phyloP scores from a whole-genome alignment of 176 grass and related monocot species.

The Zoysia japonica region DNA sequence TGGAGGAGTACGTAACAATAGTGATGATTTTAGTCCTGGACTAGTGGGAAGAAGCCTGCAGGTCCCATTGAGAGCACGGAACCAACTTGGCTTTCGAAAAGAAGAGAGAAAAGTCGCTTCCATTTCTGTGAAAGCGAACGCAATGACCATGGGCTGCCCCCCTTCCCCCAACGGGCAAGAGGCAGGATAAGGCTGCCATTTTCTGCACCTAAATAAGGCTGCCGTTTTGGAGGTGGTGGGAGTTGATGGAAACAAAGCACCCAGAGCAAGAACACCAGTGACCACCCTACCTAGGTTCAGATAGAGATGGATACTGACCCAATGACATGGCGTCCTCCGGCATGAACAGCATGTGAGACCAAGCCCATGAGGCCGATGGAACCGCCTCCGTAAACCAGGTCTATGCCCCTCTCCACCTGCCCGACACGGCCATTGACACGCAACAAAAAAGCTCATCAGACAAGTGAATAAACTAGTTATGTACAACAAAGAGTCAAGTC shows the following conservation, averaged over 20 bases:
- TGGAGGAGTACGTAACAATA: constrained; percentile 29
- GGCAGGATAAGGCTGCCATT: background rate
- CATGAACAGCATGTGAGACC: constrained; percentile 89
- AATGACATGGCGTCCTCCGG: constrained; percentile 91
- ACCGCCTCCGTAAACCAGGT: constrained; percentile 97
- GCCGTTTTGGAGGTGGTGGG: background rate
- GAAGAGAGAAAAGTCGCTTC: constrained; percentile 34
- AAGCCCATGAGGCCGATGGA: constrained; percentile 97
- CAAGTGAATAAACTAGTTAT: background rate
- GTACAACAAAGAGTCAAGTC: background rate
- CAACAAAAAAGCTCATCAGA: background rate
- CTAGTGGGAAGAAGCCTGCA: background rate
- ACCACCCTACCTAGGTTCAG: background rate
- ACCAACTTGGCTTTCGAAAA: constrained; percentile 56
- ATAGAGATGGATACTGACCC: constrained; percentile 51
- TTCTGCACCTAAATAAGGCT: background rate
- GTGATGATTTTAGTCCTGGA: background rate
- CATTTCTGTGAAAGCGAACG: background rate
- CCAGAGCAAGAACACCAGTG: constrained; percentile 4
- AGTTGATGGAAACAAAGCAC: constrained; percentile 1
- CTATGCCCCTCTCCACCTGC: constrained; percentile 95
- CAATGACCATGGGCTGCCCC: background rate
- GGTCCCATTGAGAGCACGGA: constrained; percentile 34
- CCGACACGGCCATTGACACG: constrained; percentile 36
- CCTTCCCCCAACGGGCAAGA: background rate